Base-by-base conservation (phyloP, 2,329 filamentous ascomycete genomes). In the Arthrobotrys megalospora region DNA sequence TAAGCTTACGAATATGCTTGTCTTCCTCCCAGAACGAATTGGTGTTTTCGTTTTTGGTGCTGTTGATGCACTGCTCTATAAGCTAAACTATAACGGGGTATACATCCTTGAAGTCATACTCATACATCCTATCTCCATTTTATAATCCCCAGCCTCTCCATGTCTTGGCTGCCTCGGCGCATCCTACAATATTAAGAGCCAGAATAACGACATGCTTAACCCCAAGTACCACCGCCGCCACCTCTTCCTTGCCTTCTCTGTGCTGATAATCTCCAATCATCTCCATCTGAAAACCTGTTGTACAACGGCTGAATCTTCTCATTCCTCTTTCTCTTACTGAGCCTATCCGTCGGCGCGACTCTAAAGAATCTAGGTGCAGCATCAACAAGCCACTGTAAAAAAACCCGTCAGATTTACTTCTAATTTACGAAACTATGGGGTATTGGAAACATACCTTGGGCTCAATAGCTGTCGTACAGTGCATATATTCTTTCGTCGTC, bases 311-410 rank as follows among this genome's bases (percentile, higher is more conserved):
- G 93, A 69, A 99, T 98, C 71, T 95, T 88, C 87, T 99, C 96
- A 0, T 93, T 93, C 87, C 93, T 92, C 89, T 96, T 96, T 82
- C 96, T 87, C 88, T 97, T 97, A 80, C 92, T 95, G 82, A 99
- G 85, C 70, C 90, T 88, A 83, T 97, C 93, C 41, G 92, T 95
- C 0, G 93, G 91, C 16, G 96, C 95, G 3, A 98, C 93, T 88
- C 97, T 97, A 90, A 98, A 99, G 87, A 98, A 99, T 0, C 94
- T 97, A 8, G 96, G 96, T n/a, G 96, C 96, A 11, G 94, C 95
- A 82, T 97, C 94, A 0, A 98, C 94, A 21, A 99, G 88, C 90
- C 90, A 91, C 84, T 85, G 62, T 70, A 55, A 16, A 60, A 52
- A 68, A 14, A 47, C 81, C 63, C 81, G 80, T 38, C 78, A 21